A percentile compares a stretch with the other conserved stretches of the same genome.
These are phyloP conservation scores for Hyaloraphidium curvatum DNA, from an alignment of 192 early-diverging fungal genomes.

Conservation along the genomic window DNA sequence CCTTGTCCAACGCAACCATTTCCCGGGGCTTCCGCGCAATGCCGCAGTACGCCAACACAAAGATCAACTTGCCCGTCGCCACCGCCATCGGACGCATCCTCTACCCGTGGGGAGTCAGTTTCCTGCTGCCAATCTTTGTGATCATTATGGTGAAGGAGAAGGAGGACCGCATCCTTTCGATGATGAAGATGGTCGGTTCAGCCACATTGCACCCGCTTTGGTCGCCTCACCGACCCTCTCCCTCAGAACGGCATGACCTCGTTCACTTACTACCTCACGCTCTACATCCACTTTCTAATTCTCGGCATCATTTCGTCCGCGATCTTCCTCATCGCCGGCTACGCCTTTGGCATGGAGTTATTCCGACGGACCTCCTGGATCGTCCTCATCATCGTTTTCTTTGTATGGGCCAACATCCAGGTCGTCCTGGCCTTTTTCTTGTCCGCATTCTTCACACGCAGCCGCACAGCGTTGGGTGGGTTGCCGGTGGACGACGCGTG, in stretches of 20 bases:
- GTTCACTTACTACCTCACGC: constrained; percentile 36
- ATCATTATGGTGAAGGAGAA: constrained; percentile 51
- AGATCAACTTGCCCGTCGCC: constrained; percentile 27
- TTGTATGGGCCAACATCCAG: constrained; percentile 45
- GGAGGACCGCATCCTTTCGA: constrained; percentile 41
- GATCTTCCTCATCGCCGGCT: constrained; percentile 42
- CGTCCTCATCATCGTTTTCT: constrained; percentile 33
- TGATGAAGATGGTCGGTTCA: constrained; percentile 43
- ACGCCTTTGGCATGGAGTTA: constrained; percentile 32
- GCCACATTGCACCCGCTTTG: neutral
- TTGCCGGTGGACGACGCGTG: neutral
- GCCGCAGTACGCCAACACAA: constrained; percentile 26
- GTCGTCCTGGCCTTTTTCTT: constrained; percentile 46
- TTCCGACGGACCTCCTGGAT: constrained; percentile 30
- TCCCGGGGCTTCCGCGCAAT: constrained; percentile 41
- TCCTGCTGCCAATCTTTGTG: constrained; percentile 50
- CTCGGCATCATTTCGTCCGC: constrained; percentile 33
- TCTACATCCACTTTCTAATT: constrained; percentile 39
- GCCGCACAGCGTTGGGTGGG: constrained; percentile 27
- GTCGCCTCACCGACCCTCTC: neutral
- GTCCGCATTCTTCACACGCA: constrained; percentile 33
- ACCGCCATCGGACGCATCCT: constrained; percentile 35
- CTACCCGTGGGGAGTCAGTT: constrained; percentile 51
- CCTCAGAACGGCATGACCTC: constrained; percentile 35
- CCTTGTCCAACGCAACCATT: constrained; percentile 19